Evolutionary conservation across 768 basidiomycete genomes (phyloP), one percentile per base, ranked within the genome.

Genomic region (Collybiopsis luxurians): DNA sequence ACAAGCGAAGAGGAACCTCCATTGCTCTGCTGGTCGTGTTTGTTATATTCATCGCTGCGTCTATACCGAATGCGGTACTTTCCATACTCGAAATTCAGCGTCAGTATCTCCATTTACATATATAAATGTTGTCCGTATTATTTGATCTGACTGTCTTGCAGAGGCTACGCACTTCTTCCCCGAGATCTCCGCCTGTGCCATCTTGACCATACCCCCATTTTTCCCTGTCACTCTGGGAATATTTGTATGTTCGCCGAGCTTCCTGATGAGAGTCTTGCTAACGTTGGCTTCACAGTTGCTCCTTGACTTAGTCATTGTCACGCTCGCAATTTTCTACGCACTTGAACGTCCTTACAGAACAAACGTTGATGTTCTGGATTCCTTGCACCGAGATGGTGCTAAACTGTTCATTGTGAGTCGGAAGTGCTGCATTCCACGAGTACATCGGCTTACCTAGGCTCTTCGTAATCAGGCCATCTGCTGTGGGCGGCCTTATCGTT

Each of bases 21-120:
- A 38, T 54, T 46, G 50, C 56, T 34, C 21, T 59, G 21, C 5
- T 43, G 11, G 46, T 28, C 19, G 46, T 39, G 17, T 59, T 59
- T 24, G 27, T 23, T 13, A 15, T 38, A 15, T 54, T 47, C 6
- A 55, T 59, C 24, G 1, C 27, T 0, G 28, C 36, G 1, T 24
- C 47, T 28, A 40, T 40, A 12, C 21, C 23, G 9, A 48, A 56
- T 34, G 43, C 55, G 39, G 9, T 56, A 7, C 1, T 59, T 26
- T 21, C 59, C 24, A 54, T 39, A 4, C 11, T 23, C 26, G 3
- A 56, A 15, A 47, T 56, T 30, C 44, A 56, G 28, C 4, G n/a
- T n/a, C n/a, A n/a, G 59, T 59, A n/a, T 34, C 27, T 39, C 23
- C 34, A 4, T 43, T 26, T 23, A 40, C 28, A 10, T 21, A 10